Conservation (phyloP, 2,329 filamentous ascomycete genomes). For the Leptographium lundbergii region DNA sequence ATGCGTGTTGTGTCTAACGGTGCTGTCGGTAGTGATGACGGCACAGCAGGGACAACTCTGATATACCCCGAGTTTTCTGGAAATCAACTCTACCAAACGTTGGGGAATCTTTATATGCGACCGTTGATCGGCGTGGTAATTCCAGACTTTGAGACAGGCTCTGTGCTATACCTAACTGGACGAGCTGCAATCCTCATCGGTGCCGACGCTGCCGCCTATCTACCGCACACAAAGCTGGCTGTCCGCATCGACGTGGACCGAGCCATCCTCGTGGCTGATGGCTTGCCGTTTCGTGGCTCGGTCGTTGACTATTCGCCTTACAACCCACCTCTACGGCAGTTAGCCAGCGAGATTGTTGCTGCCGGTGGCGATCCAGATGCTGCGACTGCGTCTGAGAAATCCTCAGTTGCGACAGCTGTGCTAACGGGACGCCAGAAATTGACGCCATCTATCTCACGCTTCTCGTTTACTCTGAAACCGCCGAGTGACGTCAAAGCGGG, state of each 20-base stretch:
- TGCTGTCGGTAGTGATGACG: too few species aligned
- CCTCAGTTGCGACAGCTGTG: too few species aligned
- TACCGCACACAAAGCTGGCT: constrained; percentile 61
- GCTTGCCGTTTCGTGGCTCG: constrained; percentile 55
- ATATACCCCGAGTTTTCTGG: too few species aligned
- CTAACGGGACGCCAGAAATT: too few species aligned
- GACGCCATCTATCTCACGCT: too few species aligned
- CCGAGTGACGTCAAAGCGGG: too few species aligned
- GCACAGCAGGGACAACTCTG: too few species aligned
- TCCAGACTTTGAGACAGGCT: constrained; percentile 59
- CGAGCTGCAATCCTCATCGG: constrained; percentile 53
- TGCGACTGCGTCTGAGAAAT: too few species aligned
- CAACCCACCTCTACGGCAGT: constrained; percentile 58
- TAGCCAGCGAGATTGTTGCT: constrained; percentile 38
- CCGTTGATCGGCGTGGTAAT: constrained; percentile 52
- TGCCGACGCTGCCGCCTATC: constrained; percentile 43
- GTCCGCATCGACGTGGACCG: constrained; percentile 52
- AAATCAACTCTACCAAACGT: too few species aligned
- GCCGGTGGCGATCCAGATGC: too few species aligned
- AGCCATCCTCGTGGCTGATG: constrained; percentile 48
- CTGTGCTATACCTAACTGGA: constrained; percentile 66
- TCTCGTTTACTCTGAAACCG: too few species aligned
- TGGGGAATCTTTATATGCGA: too few species aligned
- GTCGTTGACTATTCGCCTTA: constrained; percentile 57
- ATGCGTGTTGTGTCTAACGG: constrained; percentile 38